These are phyloP conservation scores for Ophiosphaerella narmari DNA, from an alignment of 2,329 filamentous ascomycete genomes.

Conservation along the genomic window DNA sequence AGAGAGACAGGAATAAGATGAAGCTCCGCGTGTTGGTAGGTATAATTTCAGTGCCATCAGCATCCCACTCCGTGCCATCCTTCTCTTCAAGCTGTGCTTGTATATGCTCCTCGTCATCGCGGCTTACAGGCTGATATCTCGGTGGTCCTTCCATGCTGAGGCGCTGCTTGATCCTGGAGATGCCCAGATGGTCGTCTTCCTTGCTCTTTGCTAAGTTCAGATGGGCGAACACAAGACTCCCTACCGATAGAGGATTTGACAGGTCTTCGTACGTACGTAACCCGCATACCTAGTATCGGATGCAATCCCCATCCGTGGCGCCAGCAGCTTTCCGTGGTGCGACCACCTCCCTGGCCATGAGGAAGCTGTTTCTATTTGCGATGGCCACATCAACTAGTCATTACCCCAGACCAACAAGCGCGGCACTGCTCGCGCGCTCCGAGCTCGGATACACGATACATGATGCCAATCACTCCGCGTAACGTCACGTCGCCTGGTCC, in stretches of 20 bases:
- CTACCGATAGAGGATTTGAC: neutral
- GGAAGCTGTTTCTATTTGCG: constrained; percentile 4
- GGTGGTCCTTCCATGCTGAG: constrained; percentile 29
- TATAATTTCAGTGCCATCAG: constrained; percentile 29
- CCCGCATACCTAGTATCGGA: neutral
- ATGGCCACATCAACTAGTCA: constrained; percentile 6
- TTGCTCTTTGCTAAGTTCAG: neutral
- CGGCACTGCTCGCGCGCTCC: constrained; percentile 12
- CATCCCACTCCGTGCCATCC: constrained; percentile 28
- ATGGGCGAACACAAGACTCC: neutral
- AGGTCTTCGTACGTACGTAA: neutral
- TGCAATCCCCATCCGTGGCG: neutral
- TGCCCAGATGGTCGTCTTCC: neutral
- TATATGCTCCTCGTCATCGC: constrained; percentile 27
- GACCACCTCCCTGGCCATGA: constrained; percentile 7
- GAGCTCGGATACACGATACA: constrained; percentile 34
- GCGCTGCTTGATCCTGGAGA: neutral
- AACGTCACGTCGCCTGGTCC: constrained; percentile 4
- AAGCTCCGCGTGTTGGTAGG: constrained; percentile 33
- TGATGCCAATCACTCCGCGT: neutral
- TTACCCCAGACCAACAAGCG: constrained; percentile 6
- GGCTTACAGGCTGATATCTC: constrained; percentile 31
- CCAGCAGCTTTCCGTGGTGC: constrained; percentile 3
- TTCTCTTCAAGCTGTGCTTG: constrained; percentile 27
- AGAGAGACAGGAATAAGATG: constrained; percentile 29